Evolutionary conservation across 345 rosid species (phyloP).

Genomic region (Kernera saxatilis): DNA sequence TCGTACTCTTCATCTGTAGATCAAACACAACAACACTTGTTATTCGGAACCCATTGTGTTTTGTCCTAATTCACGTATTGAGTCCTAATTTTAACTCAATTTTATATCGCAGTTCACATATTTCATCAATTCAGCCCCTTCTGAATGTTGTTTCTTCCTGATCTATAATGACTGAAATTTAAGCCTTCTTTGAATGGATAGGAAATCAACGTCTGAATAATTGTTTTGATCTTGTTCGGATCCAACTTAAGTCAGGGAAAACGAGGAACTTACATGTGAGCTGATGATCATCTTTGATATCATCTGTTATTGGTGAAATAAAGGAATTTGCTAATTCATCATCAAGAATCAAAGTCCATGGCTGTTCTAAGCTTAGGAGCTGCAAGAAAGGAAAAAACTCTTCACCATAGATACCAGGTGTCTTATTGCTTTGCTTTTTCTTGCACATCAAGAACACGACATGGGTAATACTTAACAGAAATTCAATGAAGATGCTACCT

Average conservation of each 20-base stretch:
- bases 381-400: conserved; percentile 22
- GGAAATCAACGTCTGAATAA: background rate
- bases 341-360: conserved; percentile 77
- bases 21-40: background rate
- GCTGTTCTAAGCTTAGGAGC: conserved; percentile 63
- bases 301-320: conserved; percentile 69
- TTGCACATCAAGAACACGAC: background rate
- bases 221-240: too few species aligned
- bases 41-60: background rate
- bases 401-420: background rate
- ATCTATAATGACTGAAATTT: background rate
- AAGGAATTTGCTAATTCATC: conserved; percentile 95
- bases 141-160: background rate
- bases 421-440: background rate
- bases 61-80: background rate
- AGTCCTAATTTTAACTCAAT: background rate
- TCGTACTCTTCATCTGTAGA: conserved; percentile 70
- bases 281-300: conserved; percentile 82
- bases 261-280: conserved; percentile 57
- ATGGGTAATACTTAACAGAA: background rate
- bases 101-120: background rate
- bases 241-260: background rate
- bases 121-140: background rate
- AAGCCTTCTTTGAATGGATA: background rate
- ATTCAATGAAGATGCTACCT: conserved; percentile 39